These are phyloP conservation scores for Cryptosporidium tyzzeri DNA, from an alignment of 169 alveolate genomes.

Conservation along the genomic window DNA sequence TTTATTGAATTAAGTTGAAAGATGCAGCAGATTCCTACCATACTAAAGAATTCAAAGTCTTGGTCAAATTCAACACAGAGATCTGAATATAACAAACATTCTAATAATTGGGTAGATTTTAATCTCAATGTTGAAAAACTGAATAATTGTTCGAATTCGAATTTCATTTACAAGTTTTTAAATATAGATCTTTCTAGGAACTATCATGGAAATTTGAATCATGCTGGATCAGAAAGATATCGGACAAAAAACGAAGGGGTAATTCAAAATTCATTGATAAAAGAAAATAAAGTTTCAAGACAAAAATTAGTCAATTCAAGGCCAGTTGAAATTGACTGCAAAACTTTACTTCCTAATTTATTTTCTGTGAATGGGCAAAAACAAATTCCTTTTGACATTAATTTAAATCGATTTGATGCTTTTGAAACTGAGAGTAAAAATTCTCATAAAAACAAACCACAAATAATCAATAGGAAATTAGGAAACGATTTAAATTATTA, in stretches of 20 bases:
- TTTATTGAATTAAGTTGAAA: background rate
- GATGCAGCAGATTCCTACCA: background rate
- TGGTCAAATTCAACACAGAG: slow-evolving; percentile 56
- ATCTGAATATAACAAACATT: slow-evolving; percentile 27
- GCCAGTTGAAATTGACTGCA: background rate
- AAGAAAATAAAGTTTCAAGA: background rate
- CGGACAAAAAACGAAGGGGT: background rate
- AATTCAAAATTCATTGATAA: background rate
- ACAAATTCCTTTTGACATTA: background rate
- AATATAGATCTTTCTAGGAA: background rate
- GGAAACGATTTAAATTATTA: background rate
- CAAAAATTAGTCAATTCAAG: background rate
- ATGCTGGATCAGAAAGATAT: background rate
- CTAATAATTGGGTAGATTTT: background rate
- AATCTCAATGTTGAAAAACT: background rate
- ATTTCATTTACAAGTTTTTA: background rate
- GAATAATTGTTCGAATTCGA: background rate
- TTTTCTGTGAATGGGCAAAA: background rate
- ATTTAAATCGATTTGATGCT: background rate
- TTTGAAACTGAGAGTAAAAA: background rate
- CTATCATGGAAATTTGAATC: background rate
- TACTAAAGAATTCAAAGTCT: slow-evolving; percentile 49
- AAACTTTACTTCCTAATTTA: background rate
- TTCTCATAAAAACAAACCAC: background rate
- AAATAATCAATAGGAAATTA: background rate